Conservation (phyloP, 495 filamentous ascomycete species). For the Saxophila tyrrhenica region DNA sequence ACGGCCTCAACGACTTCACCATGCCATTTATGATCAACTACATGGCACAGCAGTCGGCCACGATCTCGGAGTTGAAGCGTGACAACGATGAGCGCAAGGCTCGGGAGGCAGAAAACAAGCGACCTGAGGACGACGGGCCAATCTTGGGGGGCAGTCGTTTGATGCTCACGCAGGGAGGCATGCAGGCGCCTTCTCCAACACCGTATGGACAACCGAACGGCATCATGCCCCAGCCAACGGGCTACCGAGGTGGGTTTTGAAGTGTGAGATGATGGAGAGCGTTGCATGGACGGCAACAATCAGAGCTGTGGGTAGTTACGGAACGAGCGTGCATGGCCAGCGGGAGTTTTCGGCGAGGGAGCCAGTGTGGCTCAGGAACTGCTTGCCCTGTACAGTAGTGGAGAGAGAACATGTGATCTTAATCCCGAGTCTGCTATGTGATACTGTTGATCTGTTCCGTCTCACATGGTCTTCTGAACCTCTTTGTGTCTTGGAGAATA, state of each 20-base stretch:
- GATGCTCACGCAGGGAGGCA: slow-evolving; percentile 93
- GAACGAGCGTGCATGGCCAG: background rate
- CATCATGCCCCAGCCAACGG: slow-evolving; percentile 32
- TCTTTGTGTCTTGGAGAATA: no score
- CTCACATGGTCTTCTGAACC: no score
- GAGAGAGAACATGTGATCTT: background rate
- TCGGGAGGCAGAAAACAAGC: slow-evolving; percentile 71
- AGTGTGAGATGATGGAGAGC: no score
- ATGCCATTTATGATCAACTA: slow-evolving; percentile 99
- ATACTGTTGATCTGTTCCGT: no score
- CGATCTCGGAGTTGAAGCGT: slow-evolving; percentile 74
- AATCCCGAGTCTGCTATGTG: background rate
- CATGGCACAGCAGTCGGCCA: slow-evolving; percentile 76
- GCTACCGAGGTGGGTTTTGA: slow-evolving; percentile 26
- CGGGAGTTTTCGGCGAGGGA: background rate
- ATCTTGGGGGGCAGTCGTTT: slow-evolving; percentile 86
- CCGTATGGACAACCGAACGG: slow-evolving; percentile 33
- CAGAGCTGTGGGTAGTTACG: background rate
- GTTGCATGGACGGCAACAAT: background rate
- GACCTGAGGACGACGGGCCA: slow-evolving; percentile 84
- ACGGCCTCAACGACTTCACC: slow-evolving; percentile 89
- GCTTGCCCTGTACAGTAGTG: background rate
- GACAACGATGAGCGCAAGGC: slow-evolving; percentile 97
- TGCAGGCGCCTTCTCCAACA: slow-evolving; percentile 32
- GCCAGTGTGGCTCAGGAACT: background rate